Conservation (phyloP, 148 eudicot genomes). For the Spergularia marina region DNA sequence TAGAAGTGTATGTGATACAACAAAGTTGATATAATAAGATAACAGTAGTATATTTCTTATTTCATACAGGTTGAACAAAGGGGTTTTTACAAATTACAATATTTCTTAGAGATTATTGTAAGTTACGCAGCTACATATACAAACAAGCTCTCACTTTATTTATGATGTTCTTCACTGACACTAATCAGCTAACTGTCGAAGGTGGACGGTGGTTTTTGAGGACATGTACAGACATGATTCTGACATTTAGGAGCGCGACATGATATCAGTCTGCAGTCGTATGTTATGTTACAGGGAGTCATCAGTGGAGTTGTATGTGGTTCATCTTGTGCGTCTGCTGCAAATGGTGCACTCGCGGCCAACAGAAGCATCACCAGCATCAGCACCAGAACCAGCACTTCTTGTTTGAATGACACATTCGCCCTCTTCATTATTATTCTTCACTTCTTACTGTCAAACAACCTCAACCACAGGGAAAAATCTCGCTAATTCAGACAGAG, state of each 20-base stretch:
- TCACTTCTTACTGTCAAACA: not conserved
- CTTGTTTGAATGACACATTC: not conserved
- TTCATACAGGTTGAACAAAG: no score
- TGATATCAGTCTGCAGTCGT: constrained; percentile 22
- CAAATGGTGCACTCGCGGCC: not conserved
- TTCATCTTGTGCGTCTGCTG: not conserved
- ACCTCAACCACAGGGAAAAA: not conserved
- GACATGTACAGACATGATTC: constrained; percentile 14
- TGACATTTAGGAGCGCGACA: constrained; percentile 8
- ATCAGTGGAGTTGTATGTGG: not conserved
- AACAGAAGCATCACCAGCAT: not conserved
- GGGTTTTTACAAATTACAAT: no score
- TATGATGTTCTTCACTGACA: no score
- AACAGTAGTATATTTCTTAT: no score
- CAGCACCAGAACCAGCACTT: not conserved
- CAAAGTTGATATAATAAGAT: no score
- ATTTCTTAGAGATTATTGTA: no score
- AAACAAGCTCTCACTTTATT: no score
- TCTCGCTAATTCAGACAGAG: not conserved
- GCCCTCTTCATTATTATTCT: not conserved
- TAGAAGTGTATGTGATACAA: no score
- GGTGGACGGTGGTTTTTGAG: not conserved
- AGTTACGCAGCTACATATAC: no score
- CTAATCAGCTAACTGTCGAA: not conserved
- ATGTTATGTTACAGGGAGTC: constrained; percentile 4